Evolutionary conservation across 257 asterid species (phyloP), one percentile per base, ranked within the genome.

Genomic region (Penstemon newberryi): DNA sequence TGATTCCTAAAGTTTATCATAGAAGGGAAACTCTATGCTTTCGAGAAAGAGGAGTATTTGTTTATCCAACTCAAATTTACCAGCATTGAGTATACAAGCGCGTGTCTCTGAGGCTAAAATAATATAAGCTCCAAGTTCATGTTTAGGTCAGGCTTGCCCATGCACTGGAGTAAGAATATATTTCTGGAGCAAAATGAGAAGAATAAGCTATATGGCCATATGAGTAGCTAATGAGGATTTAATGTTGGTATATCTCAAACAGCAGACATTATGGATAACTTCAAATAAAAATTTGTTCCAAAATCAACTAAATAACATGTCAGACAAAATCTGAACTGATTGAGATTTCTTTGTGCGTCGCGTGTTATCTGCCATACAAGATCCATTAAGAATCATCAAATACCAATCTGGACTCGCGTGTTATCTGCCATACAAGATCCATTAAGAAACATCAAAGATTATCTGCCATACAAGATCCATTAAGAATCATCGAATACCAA

Each of bases 91-190:
- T 49, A 13, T 25, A 60, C 33, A 25, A 25, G 33, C 33, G 2
- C 33, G 33, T 25, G 33, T 25, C 33, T 25, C 33, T 25, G 33
- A 25, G 33, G 63, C 49, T 51, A 13, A 52, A 7, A 40, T 38
- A 39, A 65, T 56, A 40, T 54, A 19, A 55, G 62, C 36, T 67
- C 18, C 65, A 67, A 67, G 51, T 46, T 46, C 51, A 46, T 46
- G 4, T 46, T 1, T 3, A 8, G 51, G 3, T 6, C 7, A 46
- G 51, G 51, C 51, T 46, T 46, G 11, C 4, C 51, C 10, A 46
- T 46, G 11, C 51, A 46, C 11, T 46, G 3, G 51, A 46, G 47
- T 45, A 18, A 45, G 36, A 33, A 6, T 57, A 25, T 25, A 25
- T 25, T 25, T 25, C 33, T 25, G 33, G 33, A 25, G 33, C 33